These are phyloP conservation scores for Vanrija sp. DNA, from an alignment of 1,284 basidiomycete species.

Conservation along the genomic window DNA sequence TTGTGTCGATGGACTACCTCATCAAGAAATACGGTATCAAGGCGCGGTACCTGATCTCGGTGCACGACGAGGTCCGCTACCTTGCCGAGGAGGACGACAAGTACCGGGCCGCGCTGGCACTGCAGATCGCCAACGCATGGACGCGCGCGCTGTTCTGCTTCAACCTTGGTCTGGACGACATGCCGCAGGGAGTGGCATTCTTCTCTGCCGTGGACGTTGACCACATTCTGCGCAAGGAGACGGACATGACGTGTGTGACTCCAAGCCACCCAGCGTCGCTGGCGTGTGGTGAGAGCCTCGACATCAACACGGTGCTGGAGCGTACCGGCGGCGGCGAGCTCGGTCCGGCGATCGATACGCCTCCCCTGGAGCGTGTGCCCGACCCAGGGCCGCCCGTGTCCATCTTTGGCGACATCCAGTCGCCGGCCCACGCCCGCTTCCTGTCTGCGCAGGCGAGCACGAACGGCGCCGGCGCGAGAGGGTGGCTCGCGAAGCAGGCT, in stretches of 20 bases:
- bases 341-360: slow-evolving; percentile 3
- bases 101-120: slow-evolving; percentile 82
- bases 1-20: slow-evolving; percentile 91
- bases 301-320: slow-evolving; percentile 64
- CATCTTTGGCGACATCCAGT: slow-evolving; percentile 29
- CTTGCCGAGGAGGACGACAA: slow-evolving; percentile 82
- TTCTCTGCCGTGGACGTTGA: slow-evolving; percentile 97
- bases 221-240: slow-evolving; percentile 87
- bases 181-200: slow-evolving; percentile 91
- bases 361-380: not conserved
- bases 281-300: slow-evolving; percentile 76
- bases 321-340: slow-evolving; percentile 52
- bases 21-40: slow-evolving; percentile 75
- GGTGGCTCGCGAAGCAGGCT: slow-evolving; percentile 27
- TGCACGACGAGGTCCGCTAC: slow-evolving; percentile 96
- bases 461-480: slow-evolving; percentile 9
- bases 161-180: slow-evolving; percentile 89
- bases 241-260: slow-evolving; percentile 91
- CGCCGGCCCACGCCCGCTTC: slow-evolving; percentile 25
- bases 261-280: slow-evolving; percentile 84
- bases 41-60: slow-evolving; percentile 91
- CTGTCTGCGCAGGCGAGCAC: slow-evolving; percentile 31
- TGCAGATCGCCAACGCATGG: slow-evolving; percentile 96
- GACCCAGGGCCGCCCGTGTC: slow-evolving; percentile 24
- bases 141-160: slow-evolving; percentile 88